Conservation (phyloP, 192 early-diverging fungal species). For the Rhizophagus sp. region DNA sequence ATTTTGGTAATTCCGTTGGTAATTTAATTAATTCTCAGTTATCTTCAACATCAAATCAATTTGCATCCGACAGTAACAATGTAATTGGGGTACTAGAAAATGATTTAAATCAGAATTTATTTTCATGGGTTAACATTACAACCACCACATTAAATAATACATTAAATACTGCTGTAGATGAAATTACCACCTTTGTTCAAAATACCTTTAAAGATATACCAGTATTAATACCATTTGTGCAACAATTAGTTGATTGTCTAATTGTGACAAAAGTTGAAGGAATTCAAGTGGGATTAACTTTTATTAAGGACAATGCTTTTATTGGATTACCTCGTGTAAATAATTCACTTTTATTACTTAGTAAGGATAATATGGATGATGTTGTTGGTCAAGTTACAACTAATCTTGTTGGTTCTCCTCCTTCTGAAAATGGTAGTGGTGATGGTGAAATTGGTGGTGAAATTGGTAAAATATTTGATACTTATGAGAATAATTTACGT, state of each 20-base stretch:
- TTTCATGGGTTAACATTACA: slow-evolving; percentile 23
- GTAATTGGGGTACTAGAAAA: slow-evolving; percentile 2
- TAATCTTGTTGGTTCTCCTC: slow-evolving; percentile 7
- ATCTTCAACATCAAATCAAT: neutral
- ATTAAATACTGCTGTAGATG: slow-evolving; percentile 23
- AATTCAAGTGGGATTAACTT: slow-evolving; percentile 12
- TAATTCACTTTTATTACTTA: neutral
- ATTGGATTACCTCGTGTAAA: slow-evolving; percentile 26
- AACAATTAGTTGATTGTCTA: slow-evolving; percentile 20
- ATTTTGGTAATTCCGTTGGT: slow-evolving; percentile 5
- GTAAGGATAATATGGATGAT: neutral
- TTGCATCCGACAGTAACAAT: slow-evolving; percentile 6
- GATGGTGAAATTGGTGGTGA: slow-evolving; percentile 13
- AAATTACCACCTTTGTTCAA: slow-evolving; percentile 9
- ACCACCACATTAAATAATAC: slow-evolving; percentile 21
- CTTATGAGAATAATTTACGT: slow-evolving; percentile 5
- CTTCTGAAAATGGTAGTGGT: neutral
- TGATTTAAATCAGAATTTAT: slow-evolving; percentile 6
- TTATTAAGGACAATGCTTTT: slow-evolving; percentile 20
- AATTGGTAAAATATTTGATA: slow-evolving; percentile 24
- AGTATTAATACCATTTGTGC: neutral
- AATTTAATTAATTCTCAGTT: slow-evolving; percentile 17
- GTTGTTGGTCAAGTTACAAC: slow-evolving; percentile 2
- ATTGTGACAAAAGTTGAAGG: slow-evolving; percentile 16
- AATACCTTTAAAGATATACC: slow-evolving; percentile 7